Percentiles rank a stretch among this genome's conserved stretches.
Evolutionary conservation across 306 rosid species (phyloP).

Genomic region (Senna siamea): DNA sequence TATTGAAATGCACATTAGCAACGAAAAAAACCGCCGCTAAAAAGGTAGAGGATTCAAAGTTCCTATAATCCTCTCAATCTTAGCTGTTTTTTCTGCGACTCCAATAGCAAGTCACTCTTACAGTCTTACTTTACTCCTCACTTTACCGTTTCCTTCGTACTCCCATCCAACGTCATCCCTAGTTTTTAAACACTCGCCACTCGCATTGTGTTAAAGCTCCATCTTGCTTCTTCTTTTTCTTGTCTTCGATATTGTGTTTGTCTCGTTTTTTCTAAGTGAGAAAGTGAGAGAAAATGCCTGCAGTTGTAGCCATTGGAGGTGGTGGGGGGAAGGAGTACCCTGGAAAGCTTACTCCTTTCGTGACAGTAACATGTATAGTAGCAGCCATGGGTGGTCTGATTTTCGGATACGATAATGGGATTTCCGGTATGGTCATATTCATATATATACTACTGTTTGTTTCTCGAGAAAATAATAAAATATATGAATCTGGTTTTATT

Average conservation of each 20-base stretch:
- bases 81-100: no score
- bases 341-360: constrained; percentile 76
- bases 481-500: no score
- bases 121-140: no score
- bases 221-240: background rate
- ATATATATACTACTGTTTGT: background rate
- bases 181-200: constrained; percentile 14
- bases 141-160: background rate
- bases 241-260: background rate
- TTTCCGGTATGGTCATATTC: constrained; percentile 65
- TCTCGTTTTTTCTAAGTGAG: background rate
- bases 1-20: no score
- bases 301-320: constrained; percentile 49
- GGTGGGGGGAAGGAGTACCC: constrained; percentile 60
- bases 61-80: no score
- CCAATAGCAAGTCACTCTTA: no score
- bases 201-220: constrained; percentile 24
- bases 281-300: constrained; percentile 77
- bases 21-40: no score
- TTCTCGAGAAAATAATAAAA: background rate
- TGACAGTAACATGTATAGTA: constrained; percentile 71
- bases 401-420: constrained; percentile 93
- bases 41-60: no score
- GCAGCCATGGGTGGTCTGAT: constrained; percentile 99
- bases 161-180: background rate